Conservation (phyloP, 345 rosid species). For the Turnera subulata region DNA sequence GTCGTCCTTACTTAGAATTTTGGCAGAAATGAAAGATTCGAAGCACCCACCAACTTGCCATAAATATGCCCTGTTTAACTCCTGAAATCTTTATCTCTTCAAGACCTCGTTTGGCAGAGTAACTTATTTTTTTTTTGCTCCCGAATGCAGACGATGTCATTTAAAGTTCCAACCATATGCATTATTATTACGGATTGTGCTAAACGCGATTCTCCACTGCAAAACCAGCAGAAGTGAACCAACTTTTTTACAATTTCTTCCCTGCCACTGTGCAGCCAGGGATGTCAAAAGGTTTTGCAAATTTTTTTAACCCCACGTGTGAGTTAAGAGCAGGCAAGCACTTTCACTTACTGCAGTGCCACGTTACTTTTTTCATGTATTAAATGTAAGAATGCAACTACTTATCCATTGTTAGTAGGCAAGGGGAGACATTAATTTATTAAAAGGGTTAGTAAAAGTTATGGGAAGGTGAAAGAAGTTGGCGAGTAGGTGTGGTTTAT, state of each 20-base stretch:
- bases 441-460: no score
- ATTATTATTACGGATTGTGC: no score
- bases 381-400: no score
- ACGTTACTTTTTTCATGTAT: no score
- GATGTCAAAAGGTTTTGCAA: background rate
- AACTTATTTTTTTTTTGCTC: background rate
- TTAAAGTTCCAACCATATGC: slow-evolving; percentile 3
- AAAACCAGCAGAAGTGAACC: background rate
- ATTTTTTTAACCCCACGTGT: background rate
- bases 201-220: no score
- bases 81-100: slow-evolving; percentile 1
- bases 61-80: slow-evolving; percentile 13
- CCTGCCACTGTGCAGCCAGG: background rate
- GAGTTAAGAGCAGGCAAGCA: background rate
- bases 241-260: background rate
- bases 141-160: background rate
- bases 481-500: background rate
- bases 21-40: no score
- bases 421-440: no score
- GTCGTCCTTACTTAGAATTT: no score
- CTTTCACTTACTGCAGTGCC: background rate
- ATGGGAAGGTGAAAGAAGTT: background rate
- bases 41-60: slow-evolving; percentile 24
- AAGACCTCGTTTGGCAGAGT: slow-evolving; percentile 17
- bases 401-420: no score